Base-by-base conservation (phyloP, 108 stramenopile species). In the Schizochytrium sp. region DNA sequence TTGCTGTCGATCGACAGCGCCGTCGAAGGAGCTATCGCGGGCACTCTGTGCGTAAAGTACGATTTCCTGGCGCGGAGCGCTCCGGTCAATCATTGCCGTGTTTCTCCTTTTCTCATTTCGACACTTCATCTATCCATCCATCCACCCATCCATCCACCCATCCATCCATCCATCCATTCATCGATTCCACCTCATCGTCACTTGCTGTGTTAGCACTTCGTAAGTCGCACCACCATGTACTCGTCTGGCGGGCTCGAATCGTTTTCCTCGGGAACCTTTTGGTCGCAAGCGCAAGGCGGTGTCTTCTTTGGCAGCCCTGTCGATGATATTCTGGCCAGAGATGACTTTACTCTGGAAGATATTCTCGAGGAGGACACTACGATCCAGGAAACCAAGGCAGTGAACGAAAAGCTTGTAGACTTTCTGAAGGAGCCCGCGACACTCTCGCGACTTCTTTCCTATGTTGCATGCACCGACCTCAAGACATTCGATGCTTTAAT, bases 381-480 rank as follows among this genome's bases (percentile, higher is more conserved):
- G 10, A 83, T 83, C 51, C 76, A 83, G 76, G 76, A 83, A 23
- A 53, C 76, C 76, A 83, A 83, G 76, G 76, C 48, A 12, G 51
- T 4, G 51, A 83, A 83, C 23, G 76, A 83, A 53, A 83, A 23
- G 76, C 76, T 83, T 1, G 48, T 83, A 6, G 76, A 83, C 2
- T 83, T 53, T 23, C 4, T 83, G 43, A 83, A 83, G 51, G 48
- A 83, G 76, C 48, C 45, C 25, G 19, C 44, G 51, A 83, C 76
- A 6, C 45, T 83, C 28, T 10, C 45, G 10, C 76, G n/a, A 23
- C 76, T 83, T 0, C 45, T 83, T 6, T 47, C 23, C 25, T 83
- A 83, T 23, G 51, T 83, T 18, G 45, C 76, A 16, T 83, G 76
- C 51, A 83, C 76, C 12, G 45, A 47, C 23, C n/a, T 83, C 43